These are phyloP conservation scores for Colletotrichum viniferum DNA, from an alignment of 2,329 filamentous ascomycete species.

Conservation along the genomic window DNA sequence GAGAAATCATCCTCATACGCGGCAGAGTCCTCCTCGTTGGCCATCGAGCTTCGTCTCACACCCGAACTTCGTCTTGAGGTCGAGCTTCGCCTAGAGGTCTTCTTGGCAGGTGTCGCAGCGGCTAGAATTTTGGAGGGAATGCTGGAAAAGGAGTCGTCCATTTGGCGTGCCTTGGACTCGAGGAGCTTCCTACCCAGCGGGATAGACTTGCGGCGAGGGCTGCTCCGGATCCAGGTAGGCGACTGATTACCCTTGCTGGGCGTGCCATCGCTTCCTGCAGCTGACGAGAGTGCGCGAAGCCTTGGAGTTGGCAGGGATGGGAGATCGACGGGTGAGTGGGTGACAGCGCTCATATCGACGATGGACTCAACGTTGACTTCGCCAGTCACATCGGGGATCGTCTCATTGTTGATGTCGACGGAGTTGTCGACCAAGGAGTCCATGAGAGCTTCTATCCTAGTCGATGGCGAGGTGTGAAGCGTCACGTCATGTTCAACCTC, in stretches of 20 bases:
- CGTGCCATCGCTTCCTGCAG: not conserved
- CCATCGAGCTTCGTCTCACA: not conserved
- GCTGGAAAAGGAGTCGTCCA: constrained; percentile 38
- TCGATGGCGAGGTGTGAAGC: not conserved
- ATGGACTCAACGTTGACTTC: not conserved
- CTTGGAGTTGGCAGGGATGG: not conserved
- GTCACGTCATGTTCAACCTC: not conserved
- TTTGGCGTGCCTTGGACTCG: constrained; percentile 31
- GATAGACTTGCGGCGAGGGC: constrained; percentile 34
- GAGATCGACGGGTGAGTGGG: not conserved
- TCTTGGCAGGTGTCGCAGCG: constrained; percentile 31
- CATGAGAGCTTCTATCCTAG: not conserved
- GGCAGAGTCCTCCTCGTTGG: constrained; percentile 34
- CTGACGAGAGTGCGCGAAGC: not conserved
- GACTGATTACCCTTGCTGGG: constrained; percentile 23
- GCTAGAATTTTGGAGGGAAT: constrained; percentile 36
- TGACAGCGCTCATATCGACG: not conserved
- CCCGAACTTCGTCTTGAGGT: not conserved
- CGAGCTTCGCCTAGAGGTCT: not conserved
- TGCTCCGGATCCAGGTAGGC: constrained; percentile 37
- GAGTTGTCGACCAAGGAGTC: not conserved
- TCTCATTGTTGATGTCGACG: not conserved
- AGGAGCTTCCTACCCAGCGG: constrained; percentile 39
- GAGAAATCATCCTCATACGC: constrained; percentile 62
- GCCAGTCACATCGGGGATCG: not conserved